Base-by-base conservation (phyloP, 768 basidiomycete genomes). In the Lentinus brumalis region DNA sequence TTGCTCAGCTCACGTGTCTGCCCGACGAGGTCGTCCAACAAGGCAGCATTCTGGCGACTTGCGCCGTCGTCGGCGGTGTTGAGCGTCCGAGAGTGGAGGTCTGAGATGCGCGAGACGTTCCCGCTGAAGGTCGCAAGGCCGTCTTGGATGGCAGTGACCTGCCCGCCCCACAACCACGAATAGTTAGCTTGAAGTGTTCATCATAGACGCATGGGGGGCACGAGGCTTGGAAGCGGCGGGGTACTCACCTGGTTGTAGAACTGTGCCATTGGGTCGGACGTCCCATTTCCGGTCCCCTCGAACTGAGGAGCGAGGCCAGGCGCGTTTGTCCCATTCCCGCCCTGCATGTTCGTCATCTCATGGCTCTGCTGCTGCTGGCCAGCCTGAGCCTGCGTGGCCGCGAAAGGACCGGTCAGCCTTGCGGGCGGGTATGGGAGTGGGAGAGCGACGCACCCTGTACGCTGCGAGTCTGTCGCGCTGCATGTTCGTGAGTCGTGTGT, bases 71-170 rank as follows among this genome's bases (percentile, higher is more conserved):
- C 91, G 73, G 86, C 86, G 72, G 86, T 87, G 71, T 89, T 88
- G 55, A 94, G 75, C 18, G 88, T 86, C 60, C 86, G 85, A 40
- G 86, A 86, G 67, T 94, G 92, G 29, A 88, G 76, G 53, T 91
- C 88, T 21, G 84, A 77, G 68, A 94, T 89, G 31, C 81, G 82
- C 21, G 80, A 65, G 26, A 94, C 80, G 74, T 91, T 91, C 62
- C 82, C 77, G 60, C 87, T 90, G 75, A 90, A 91, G 10, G 80
- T 79, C 26, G 81, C 77, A 40, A 93, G 76, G 55, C 76, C 78
- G 60, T 92, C 89, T 82, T 92, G 89, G 50, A 94, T 76, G 45
- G 83, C 85, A 26, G 88, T 80, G 65, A 94, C 88, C 92, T 94
- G 60, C 2, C 35, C 35, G 11, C 35, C 7, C 35, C 35, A 35